phyloP scores from a whole-genome alignment of 352 stramenopile species.

The Thalassiosira exigua region DNA sequence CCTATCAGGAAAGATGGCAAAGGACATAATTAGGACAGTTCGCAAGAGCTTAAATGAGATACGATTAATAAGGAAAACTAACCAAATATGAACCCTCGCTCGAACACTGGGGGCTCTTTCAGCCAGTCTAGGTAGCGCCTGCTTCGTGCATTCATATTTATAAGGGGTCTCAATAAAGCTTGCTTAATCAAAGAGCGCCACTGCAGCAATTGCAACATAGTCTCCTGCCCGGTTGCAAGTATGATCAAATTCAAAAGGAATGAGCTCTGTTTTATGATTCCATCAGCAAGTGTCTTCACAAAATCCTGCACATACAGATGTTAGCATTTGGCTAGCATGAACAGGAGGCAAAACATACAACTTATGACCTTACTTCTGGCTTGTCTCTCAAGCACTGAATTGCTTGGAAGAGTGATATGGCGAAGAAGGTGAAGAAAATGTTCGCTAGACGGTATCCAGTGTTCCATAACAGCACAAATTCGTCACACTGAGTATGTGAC shows the following conservation, averaged over 20 bases:
- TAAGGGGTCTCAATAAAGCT: slow-evolving; percentile 37
- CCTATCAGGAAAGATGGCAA: slow-evolving; percentile 3
- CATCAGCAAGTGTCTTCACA: slow-evolving; percentile 13
- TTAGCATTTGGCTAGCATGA: slow-evolving; percentile 17
- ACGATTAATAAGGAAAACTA: neutral
- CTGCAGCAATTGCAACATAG: slow-evolving; percentile 29
- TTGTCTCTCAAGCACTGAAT: slow-evolving; percentile 38
- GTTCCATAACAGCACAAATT: slow-evolving; percentile 55
- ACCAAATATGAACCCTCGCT: slow-evolving; percentile 53
- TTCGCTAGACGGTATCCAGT: slow-evolving; percentile 51
- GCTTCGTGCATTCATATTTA: slow-evolving; percentile 50
- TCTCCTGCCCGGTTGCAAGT: slow-evolving; percentile 46
- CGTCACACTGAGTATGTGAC: slow-evolving; percentile 34
- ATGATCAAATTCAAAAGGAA: slow-evolving; percentile 46
- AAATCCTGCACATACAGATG: no score
- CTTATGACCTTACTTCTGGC: neutral
- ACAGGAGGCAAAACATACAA: neutral
- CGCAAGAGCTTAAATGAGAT: neutral
- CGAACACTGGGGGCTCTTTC: slow-evolving; percentile 39
- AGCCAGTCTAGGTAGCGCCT: slow-evolving; percentile 38
- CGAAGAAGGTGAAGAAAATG: slow-evolving; percentile 54
- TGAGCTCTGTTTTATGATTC: slow-evolving; percentile 12
- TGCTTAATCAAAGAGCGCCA: slow-evolving; percentile 56
- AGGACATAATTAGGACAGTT: neutral
- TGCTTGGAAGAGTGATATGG: slow-evolving; percentile 34